Evolutionary conservation across 176 grass and related monocot genomes (phyloP).

Genomic region (Cenchrus fungigraminus): DNA sequence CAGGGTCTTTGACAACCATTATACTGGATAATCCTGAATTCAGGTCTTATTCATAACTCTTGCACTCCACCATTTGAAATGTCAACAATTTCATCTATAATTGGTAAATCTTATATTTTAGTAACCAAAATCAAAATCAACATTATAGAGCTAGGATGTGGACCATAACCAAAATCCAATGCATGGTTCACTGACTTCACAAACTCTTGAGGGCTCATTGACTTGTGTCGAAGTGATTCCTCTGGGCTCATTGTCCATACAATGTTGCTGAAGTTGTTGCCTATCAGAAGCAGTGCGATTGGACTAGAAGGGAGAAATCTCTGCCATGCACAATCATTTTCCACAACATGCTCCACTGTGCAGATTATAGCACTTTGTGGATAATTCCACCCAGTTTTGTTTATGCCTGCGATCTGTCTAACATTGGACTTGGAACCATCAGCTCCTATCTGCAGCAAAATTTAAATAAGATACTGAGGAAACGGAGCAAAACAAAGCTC

Average conservation of each 20-base stretch:
- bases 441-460: conserved; percentile 75
- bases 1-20: too few relatives aligned
- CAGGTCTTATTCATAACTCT: too few relatives aligned
- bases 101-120: too few relatives aligned
- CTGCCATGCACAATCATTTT: conserved; percentile 86
- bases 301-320: conserved; percentile 96
- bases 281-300: conserved; percentile 77
- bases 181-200: conserved; percentile 77
- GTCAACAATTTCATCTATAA: too few relatives aligned
- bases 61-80: too few relatives aligned
- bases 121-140: too few relatives aligned
- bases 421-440: conserved; percentile 89
- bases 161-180: conserved; percentile 79
- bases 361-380: conserved; percentile 83
- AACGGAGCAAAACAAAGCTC: conserved; percentile 1
- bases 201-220: conserved; percentile 77
- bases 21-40: too few relatives aligned
- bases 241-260: conserved; percentile 97
- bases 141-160: conserved; percentile 51
- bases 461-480: conserved; percentile 21
- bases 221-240: conserved; percentile 64
- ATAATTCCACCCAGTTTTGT: conserved; percentile 87
- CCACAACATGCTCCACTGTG: conserved; percentile 70
- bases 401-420: conserved; percentile 77
- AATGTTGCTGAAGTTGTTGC: conserved; percentile 89